phyloP scores from a whole-genome alignment of 2,329 filamentous ascomycete genomes.

The Aspergillus fumigatus region DNA sequence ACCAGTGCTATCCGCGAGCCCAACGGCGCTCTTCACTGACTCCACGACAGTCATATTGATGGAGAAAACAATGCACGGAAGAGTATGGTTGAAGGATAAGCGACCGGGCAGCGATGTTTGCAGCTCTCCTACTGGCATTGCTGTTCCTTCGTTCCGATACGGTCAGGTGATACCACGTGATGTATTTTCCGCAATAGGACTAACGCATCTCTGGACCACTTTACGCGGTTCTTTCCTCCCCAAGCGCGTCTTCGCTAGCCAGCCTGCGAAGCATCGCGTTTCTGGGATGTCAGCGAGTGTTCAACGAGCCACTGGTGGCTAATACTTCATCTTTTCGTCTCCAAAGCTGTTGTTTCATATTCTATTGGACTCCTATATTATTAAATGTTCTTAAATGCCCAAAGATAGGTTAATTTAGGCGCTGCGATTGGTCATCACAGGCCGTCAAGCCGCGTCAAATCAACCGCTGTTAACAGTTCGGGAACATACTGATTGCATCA shows the following conservation, averaged over 20 bases:
- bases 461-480: slow-evolving; percentile 15
- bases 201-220: slow-evolving; percentile 31
- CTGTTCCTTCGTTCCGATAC: slow-evolving; percentile 24
- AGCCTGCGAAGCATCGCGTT: slow-evolving; percentile 24
- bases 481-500: slow-evolving; percentile 18
- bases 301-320: slow-evolving; percentile 29
- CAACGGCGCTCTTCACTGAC: slow-evolving; percentile 46
- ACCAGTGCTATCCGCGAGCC: slow-evolving; percentile 40
- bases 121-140: slow-evolving; percentile 23
- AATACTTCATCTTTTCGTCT: slow-evolving; percentile 12
- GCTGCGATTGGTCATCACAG: slow-evolving; percentile 6
- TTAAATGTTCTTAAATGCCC: slow-evolving; percentile 6
- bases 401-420: slow-evolving; percentile 5
- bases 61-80: slow-evolving; percentile 8
- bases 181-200: slow-evolving; percentile 4
- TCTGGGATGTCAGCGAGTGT: slow-evolving; percentile 21
- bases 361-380: slow-evolving; percentile 1
- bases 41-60: slow-evolving; percentile 45
- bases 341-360: slow-evolving; percentile 12
- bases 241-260: slow-evolving; percentile 28
- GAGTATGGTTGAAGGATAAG: slow-evolving; percentile 12
- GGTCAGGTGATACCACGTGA: slow-evolving; percentile 26
- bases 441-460: slow-evolving; percentile 9
- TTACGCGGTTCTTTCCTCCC: slow-evolving; percentile 30
- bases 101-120: slow-evolving; percentile 21